A percentile compares a stretch with the other conserved stretches of the same genome.
Conservation (phyloP, 2,329 filamentous ascomycete genomes). For the Penicillium glabrum region DNA sequence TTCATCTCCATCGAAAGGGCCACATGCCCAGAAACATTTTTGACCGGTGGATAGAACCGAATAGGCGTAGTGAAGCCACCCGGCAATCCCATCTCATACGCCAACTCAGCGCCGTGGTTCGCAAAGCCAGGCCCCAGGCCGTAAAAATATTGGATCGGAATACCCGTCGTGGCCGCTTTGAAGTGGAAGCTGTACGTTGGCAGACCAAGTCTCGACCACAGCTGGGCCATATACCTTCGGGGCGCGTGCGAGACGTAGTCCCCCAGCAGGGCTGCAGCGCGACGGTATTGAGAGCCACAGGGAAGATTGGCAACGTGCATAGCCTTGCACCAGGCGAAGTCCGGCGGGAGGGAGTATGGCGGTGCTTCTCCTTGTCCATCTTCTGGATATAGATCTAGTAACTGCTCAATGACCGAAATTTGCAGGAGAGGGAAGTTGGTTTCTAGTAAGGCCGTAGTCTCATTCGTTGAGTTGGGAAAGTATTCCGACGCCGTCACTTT, state of each 20-base stretch:
- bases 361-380: background rate
- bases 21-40: slow-evolving; percentile 1
- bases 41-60: background rate
- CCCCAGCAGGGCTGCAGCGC: slow-evolving; percentile 6
- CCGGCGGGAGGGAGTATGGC: background rate
- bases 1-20: slow-evolving; percentile 1
- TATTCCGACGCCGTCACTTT: background rate
- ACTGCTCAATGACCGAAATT: background rate
- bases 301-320: background rate
- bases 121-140: background rate
- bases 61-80: background rate
- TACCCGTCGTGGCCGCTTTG: slow-evolving; percentile 3
- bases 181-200: slow-evolving; percentile 14
- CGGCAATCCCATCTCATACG: background rate
- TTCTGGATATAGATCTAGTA: background rate
- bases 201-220: slow-evolving; percentile 5
- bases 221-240: slow-evolving; percentile 8
- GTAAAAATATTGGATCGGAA: slow-evolving; percentile 1
- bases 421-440: background rate
- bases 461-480: background rate
- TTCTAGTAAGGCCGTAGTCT: background rate
- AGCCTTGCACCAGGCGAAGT: slow-evolving; percentile 5
- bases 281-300: slow-evolving; percentile 11
- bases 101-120: background rate
- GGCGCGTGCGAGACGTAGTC: slow-evolving; percentile 13